These are phyloP conservation scores for Emericellopsis terricola DNA, from an alignment of 495 filamentous ascomycete genomes.

Conservation along the genomic window DNA sequence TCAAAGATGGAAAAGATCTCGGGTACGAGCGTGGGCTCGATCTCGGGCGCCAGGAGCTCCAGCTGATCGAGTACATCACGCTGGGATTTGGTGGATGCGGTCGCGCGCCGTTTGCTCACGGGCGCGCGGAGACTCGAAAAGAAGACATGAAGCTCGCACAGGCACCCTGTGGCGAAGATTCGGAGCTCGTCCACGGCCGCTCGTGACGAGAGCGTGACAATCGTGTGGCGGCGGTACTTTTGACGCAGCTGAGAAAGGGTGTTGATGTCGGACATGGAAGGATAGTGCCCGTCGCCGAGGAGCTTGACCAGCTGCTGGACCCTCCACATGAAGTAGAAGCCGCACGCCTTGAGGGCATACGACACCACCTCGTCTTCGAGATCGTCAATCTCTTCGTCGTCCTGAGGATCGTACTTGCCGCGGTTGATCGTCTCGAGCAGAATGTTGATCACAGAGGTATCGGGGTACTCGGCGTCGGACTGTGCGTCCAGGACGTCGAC, in stretches of 20 bases:
- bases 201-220: slow-evolving; percentile 43
- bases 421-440: slow-evolving; percentile 51
- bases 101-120: slow-evolving; percentile 9
- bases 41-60: slow-evolving; percentile 42
- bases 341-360: slow-evolving; percentile 48
- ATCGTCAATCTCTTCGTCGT: slow-evolving; percentile 43
- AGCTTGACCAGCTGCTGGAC: slow-evolving; percentile 29
- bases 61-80: slow-evolving; percentile 18
- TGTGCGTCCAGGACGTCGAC: slow-evolving; percentile 50
- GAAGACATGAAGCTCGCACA: slow-evolving; percentile 66
- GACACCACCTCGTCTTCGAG: slow-evolving; percentile 59
- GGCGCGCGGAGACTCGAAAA: slow-evolving; percentile 50
- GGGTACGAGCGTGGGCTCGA: slow-evolving; percentile 35
- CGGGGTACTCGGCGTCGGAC: slow-evolving; percentile 27
- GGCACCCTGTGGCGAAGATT: slow-evolving; percentile 48
- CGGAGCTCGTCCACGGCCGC: slow-evolving; percentile 57
- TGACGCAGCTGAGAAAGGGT: slow-evolving; percentile 36
- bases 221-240: slow-evolving; percentile 39
- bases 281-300: slow-evolving; percentile 22
- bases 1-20: slow-evolving; percentile 58
- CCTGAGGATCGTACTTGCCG: slow-evolving; percentile 35
- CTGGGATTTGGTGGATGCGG: slow-evolving; percentile 2
- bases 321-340: slow-evolving; percentile 96
- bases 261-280: slow-evolving; percentile 32
- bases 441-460: slow-evolving; percentile 38